Base-by-base conservation (phyloP, 192 early-diverging fungal genomes). In the Pecoramyces ruminantium region DNA sequence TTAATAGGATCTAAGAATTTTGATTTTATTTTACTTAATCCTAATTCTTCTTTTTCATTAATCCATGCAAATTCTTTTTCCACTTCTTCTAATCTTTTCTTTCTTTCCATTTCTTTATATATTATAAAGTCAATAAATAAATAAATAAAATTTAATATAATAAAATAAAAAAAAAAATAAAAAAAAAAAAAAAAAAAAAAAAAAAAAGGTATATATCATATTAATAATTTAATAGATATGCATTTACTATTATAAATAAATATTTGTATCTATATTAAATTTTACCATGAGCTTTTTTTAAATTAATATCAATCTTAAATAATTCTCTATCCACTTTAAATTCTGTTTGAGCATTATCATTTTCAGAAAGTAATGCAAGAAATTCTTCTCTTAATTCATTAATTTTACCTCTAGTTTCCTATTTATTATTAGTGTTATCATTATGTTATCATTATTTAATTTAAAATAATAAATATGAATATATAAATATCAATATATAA, bases 41-140 rank as follows among this genome's bases (percentile, higher is more conserved):
- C 86, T 29, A 92, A 86, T 0, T 84, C 83, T 29, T 90, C 90
- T 51, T 86, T 88, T 81, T 90, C 90, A 4, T 87, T 85, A 25
- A 84, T 85, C 90, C 90, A 92, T 77, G 86, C 85, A 78, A 91
- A 81, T 79, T 92, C 90, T 80, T 89, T 90, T 11, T 81, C 78
- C 18, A 90, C 83, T 29, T 79, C 85, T 12, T 77, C 67, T 58
- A 88, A 84, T 58, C 87, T 88, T 58, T 86, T 78, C 30, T 84
- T 80, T 2, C 88, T 88, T 42, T 85, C 84, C 14, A 78, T 67
- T 42, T 86, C 88, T 87, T 78, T 17, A 25, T 3, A 34, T 34
- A 6, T 34, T 34, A 34, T 34, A n/a, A n/a, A n/a, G n/a, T 34
- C 11, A 34, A 34, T 34, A 34, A 34, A 6, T 6, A 34, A 6